These are phyloP conservation scores for Lupinus albus DNA, from an alignment of 306 rosid species.

Conservation along the genomic window DNA sequence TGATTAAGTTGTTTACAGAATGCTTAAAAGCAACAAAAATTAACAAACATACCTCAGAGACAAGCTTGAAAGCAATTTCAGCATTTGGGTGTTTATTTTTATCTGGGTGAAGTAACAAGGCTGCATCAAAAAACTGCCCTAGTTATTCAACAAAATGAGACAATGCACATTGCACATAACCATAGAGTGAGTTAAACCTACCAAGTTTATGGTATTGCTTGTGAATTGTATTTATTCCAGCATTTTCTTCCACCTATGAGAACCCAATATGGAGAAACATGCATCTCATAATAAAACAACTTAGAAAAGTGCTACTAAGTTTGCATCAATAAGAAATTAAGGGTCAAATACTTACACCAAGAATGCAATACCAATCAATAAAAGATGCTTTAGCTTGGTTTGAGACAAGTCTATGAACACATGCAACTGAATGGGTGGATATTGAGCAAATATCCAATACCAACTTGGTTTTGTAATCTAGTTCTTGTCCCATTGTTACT, in stretches of 20 bases:
- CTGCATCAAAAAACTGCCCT: conserved; percentile 46
- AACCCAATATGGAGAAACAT: conserved; percentile 27
- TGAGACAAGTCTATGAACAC: conserved; percentile 59
- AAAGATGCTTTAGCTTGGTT: conserved; percentile 44
- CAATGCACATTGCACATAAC: conserved; percentile 17
- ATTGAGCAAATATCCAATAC: conserved; percentile 76
- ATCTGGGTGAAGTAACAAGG: conserved; percentile 93
- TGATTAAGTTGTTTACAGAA: no score
- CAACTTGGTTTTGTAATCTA: conserved; percentile 65
- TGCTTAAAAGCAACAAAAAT: background rate
- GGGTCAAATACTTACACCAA: conserved; percentile 64
- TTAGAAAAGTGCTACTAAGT: background rate
- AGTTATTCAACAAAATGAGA: conserved; percentile 23
- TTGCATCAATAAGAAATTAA: background rate
- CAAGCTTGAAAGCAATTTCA: conserved; percentile 87
- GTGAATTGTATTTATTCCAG: conserved; percentile 59
- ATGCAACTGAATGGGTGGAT: conserved; percentile 51
- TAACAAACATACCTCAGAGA: conserved; percentile 71
- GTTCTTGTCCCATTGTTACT: conserved; percentile 57
- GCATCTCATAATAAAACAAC: conserved; percentile 26
- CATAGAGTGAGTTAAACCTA: conserved; percentile 37
- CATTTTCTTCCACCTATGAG: conserved; percentile 76
- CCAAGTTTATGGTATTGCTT: conserved; percentile 85
- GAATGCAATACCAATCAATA: conserved; percentile 86
- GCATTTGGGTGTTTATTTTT: conserved; percentile 89